A percentile compares a stretch with the other conserved stretches of the same genome.
phyloP scores from a whole-genome alignment of 139 green algal genomes.

The Monoraphidium neglectum region DNA sequence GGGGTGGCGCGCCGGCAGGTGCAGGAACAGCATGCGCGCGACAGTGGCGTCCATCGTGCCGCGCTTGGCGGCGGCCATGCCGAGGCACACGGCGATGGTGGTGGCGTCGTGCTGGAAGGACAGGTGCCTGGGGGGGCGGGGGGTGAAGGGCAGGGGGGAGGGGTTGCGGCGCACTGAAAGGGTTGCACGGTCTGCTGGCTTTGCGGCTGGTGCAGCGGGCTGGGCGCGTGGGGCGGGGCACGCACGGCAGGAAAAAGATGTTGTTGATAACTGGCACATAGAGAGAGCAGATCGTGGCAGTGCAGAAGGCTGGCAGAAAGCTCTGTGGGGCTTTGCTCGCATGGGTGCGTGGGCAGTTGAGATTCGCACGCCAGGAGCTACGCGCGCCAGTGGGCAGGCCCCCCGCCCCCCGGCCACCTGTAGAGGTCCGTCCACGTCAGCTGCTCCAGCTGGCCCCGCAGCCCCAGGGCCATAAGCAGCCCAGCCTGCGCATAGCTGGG shows the following conservation, averaged over 20 bases:
- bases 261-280: too few species aligned
- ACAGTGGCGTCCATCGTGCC: conserved; percentile 73
- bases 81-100: conserved; percentile 86
- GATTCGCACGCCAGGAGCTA: too few species aligned
- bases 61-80: conserved; percentile 66
- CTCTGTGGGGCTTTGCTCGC: too few species aligned
- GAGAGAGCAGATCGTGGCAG: too few species aligned
- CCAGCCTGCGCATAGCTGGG: conserved; percentile 84
- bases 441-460: conserved; percentile 65
- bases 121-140: conserved; percentile 56
- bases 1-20: conserved; percentile 90
- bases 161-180: too few species aligned
- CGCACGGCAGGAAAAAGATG: too few species aligned
- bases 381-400: not conserved
- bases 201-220: too few species aligned
- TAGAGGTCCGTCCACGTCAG: conserved; percentile 55
- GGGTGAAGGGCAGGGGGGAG: too few species aligned
- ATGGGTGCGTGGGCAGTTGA: too few species aligned
- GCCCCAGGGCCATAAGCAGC: conserved; percentile 90
- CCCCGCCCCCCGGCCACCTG: conserved; percentile 22
- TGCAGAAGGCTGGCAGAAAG: too few species aligned
- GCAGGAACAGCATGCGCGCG: conserved; percentile 91
- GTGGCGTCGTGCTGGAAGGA: conserved; percentile 85
- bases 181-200: too few species aligned
- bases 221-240: too few species aligned